Percentiles rank a stretch among this genome's conserved stretches.
phyloP scores from a whole-genome alignment of 768 basidiomycete species.

The Auricularia cornea region DNA sequence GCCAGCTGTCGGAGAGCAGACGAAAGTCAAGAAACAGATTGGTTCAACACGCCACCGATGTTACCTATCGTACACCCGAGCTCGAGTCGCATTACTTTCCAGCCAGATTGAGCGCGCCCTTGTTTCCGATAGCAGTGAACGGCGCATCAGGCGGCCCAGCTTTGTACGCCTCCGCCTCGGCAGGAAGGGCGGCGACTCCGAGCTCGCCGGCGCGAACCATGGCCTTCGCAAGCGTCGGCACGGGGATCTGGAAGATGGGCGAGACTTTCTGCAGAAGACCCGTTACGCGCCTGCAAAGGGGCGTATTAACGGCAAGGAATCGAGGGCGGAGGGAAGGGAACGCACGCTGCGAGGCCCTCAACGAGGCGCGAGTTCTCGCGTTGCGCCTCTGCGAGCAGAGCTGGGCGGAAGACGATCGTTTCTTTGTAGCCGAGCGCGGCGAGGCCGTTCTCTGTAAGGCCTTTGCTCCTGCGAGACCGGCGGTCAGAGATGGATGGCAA shows the following conservation, averaged over 20 bases:
- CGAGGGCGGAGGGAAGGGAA: too few species aligned
- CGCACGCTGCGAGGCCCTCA: conserved; percentile 24
- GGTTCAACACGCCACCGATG: too few species aligned
- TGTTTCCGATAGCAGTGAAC: conserved; percentile 53
- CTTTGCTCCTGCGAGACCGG: conserved; percentile 49
- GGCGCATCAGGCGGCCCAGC: conserved; percentile 26
- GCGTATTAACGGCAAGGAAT: background rate
- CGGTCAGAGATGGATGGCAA: conserved; percentile 6
- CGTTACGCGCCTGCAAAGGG: conserved; percentile 27
- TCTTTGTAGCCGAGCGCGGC: conserved; percentile 62
- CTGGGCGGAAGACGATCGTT: conserved; percentile 63
- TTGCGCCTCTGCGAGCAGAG: conserved; percentile 38
- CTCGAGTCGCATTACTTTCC: background rate
- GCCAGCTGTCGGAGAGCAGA: too few species aligned
- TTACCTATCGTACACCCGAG: too few species aligned
- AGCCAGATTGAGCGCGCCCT: conserved; percentile 39
- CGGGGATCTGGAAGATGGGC: conserved; percentile 37
- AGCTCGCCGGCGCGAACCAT: conserved; percentile 45
- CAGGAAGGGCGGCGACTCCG: conserved; percentile 42
- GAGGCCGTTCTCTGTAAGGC: conserved; percentile 60
- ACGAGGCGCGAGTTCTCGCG: conserved; percentile 31
- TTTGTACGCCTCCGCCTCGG: conserved; percentile 34
- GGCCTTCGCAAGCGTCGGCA: conserved; percentile 44
- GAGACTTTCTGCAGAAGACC: conserved; percentile 30
- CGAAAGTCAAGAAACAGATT: too few species aligned